Conservation (phyloP, 1,284 basidiomycete genomes). For the Hortiboletus rubellus region DNA sequence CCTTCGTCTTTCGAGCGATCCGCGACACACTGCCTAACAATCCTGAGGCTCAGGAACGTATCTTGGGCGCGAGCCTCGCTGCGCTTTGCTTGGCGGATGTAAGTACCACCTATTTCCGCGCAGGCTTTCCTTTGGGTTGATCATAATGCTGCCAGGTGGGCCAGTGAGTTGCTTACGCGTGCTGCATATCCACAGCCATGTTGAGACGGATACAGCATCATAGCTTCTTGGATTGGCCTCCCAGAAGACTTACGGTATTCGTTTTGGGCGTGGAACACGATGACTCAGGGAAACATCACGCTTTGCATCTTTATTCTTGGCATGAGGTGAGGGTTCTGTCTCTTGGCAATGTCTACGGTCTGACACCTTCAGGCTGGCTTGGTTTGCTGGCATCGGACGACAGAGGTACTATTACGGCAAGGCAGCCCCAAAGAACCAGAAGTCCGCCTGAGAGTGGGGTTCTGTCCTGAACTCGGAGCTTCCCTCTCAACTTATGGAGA, state of each 20-base stretch:
- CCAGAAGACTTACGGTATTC: constrained; percentile 56
- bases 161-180: constrained; percentile 49
- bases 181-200: background rate
- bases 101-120: constrained; percentile 31
- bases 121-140: background rate
- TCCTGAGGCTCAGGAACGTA: constrained; percentile 65
- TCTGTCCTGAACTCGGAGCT: background rate
- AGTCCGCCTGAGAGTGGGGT: constrained; percentile 13
- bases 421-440: constrained; percentile 17
- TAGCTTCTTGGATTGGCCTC: constrained; percentile 55
- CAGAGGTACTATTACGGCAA: constrained; percentile 54
- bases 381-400: constrained; percentile 66
- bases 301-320: constrained; percentile 55
- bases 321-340: constrained; percentile 45
- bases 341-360: background rate
- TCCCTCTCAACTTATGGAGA: background rate
- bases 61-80: constrained; percentile 62
- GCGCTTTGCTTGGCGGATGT: constrained; percentile 76
- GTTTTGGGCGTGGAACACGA: constrained; percentile 60
- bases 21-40: constrained; percentile 61
- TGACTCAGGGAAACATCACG: constrained; percentile 76
- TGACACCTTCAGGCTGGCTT: constrained; percentile 45
- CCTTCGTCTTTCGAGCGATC: constrained; percentile 68
- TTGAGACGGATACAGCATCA: constrained; percentile 46
- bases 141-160: constrained; percentile 37